Conservation (phyloP, 2,329 filamentous ascomycete genomes). For the Pyrenochaeta sp. region DNA sequence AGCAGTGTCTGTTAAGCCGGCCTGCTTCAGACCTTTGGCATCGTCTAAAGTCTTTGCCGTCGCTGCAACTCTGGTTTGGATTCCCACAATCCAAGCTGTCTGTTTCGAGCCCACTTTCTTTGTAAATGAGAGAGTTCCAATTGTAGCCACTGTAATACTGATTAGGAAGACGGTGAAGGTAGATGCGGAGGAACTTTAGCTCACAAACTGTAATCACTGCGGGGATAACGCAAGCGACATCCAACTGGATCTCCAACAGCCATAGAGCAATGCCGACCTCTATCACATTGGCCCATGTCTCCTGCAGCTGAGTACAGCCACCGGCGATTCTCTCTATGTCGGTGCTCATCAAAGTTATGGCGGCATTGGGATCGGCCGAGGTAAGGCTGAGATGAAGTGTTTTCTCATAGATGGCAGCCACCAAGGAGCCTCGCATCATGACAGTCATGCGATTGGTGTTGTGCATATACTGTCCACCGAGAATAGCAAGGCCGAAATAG, state of each 20-base stretch:
- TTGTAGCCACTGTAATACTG: too few species aligned
- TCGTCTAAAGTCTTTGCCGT: slow-evolving; percentile 22
- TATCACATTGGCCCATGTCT: slow-evolving; percentile 20
- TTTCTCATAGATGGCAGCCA: slow-evolving; percentile 20
- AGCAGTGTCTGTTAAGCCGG: slow-evolving; percentile 14
- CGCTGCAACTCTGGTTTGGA: slow-evolving; percentile 21
- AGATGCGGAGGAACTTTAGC: too few species aligned
- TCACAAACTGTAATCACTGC: too few species aligned
- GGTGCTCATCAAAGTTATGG: slow-evolving; percentile 1
- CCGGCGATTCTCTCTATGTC: slow-evolving; percentile 10
- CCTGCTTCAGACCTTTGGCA: slow-evolving; percentile 26
- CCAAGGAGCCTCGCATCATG: slow-evolving; percentile 19
- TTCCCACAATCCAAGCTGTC: slow-evolving; percentile 16
- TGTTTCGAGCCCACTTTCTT: too few species aligned
- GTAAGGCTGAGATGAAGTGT: slow-evolving; percentile 16
- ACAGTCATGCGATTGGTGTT: slow-evolving; percentile 16
- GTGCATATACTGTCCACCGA: slow-evolving; percentile 15
- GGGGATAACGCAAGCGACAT: slow-evolving; percentile 3
- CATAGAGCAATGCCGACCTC: slow-evolving; percentile 18
- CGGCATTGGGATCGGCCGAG: slow-evolving; percentile 15
- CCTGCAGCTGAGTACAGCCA: slow-evolving; percentile 15
- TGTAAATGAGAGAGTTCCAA: too few species aligned
- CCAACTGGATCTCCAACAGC: slow-evolving; percentile 20
- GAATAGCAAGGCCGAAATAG: slow-evolving; percentile 16
- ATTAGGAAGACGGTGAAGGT: too few species aligned